Evolutionary conservation across 2,329 filamentous ascomycete species (phyloP), one percentile per base, ranked within the genome.

Genomic region (Pseudogymnoascus sp.): DNA sequence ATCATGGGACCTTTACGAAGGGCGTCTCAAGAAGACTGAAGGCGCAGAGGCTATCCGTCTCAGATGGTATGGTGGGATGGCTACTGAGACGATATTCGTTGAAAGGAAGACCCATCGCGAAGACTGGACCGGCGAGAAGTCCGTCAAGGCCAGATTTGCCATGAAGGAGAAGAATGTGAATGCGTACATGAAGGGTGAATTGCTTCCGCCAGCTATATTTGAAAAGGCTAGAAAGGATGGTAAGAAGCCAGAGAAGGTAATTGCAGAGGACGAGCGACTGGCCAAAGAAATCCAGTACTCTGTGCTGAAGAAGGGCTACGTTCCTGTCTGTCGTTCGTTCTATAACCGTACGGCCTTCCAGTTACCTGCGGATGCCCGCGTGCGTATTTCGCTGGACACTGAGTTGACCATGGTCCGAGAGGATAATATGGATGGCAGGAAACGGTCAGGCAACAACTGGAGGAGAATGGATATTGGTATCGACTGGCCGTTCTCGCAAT

Each of bases 101-200:
- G 94, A 99, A 78, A 85, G 94, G 64, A 99, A 99, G 77, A 99
- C 94, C 0, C 94, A 99, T 77, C 88, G 94, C 38, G 94, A 99
- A 74, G 94, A 99, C 74, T 99, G 94, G 94, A 99, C 94, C 0
- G 94, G 94, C 62, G 94, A 99, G 74, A 96, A 97, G 77, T 97
- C 93, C 1, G 94, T 99, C 76, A 99, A 99, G 78, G 93, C 94
- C 43, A 89, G 94, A 43, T 99, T 99, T 71, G 82, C 89, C 7
- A 81, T 94, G 65, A 97, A 99, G 78, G 94, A 99, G 77, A 99
- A 99, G 81, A 90, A 97, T 65, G 88, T 99, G 70, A 97, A 97
- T 71, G 82, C 90, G 12, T 99, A 92, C 73, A 78, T 99, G 74
- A 81, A 81, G 58, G 94, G 94, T 60, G 86, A 91, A 68, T 81